Base-by-base conservation (phyloP, 2,329 filamentous ascomycete genomes). In the Fusarium sp. region DNA sequence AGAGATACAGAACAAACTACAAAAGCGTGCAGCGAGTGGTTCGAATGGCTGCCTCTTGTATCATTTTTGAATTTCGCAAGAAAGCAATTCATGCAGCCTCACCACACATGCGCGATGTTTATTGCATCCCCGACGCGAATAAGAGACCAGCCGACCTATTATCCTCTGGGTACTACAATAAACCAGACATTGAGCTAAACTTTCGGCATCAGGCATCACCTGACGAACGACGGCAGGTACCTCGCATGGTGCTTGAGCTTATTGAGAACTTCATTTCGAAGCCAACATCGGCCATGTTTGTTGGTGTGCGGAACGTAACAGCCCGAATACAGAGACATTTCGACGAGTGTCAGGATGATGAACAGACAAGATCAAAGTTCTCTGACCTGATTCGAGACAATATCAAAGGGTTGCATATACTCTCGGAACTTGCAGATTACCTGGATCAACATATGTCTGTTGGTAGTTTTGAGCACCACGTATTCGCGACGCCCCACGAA, bases 261-360 rank as follows among this genome's bases (percentile, higher is more conserved):
- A 73, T 73, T 16, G 69, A 74, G 53, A 73, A 74, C 40, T 74
- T 74, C 60, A 69, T 74, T 14, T 67, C 69, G 29, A 55, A 56
- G 20, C 18, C 37, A 20, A 18, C 32, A 13, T 55, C 61, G 4
- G 52, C 41, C 3, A 47, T 69, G 55, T 70, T 61, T 32, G 59
- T 67, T 8, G 69, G 71, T 7, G 66, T 73, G 41, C 64, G 69
- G 7, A 74, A 69, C 42, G 55, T 66, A 11, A 71, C 71, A n/a
- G 61, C 52, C 18, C 57, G 56, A 16, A 49, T 74, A 18, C 68
- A 69, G 57, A 51, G 46, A 37, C 63, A 67, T 27, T 45, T 74
- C 12, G 71, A 73, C 7, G 69, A 71, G 25, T 61, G 51, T 24
- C 68, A 72, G 13, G 49, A 63, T 25, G 62, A 70, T 9, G 52